These are phyloP conservation scores for Dothideomycetes sp. DNA, from an alignment of 2,329 filamentous ascomycete species.

Conservation along the genomic window DNA sequence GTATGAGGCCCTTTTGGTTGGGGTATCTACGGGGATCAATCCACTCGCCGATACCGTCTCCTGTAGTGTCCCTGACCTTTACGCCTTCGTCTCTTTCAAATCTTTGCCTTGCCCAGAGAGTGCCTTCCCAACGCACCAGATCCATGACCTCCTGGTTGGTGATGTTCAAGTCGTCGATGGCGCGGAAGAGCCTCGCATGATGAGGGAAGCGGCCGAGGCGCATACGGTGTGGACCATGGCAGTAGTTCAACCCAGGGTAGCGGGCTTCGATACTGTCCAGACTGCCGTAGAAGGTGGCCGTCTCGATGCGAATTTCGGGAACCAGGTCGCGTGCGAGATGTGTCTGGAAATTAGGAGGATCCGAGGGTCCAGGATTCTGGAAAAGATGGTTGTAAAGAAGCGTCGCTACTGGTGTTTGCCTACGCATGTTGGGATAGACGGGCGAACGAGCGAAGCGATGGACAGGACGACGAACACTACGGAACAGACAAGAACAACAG, in stretches of 20 bases:
- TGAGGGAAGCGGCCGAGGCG: constrained; percentile 69
- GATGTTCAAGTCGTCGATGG: constrained; percentile 61
- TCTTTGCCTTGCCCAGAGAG: constrained; percentile 71
- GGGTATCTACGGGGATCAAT: constrained; percentile 36
- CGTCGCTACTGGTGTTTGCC: constrained; percentile 57
- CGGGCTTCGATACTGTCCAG: constrained; percentile 72
- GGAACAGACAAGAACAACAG: too few relatives aligned
- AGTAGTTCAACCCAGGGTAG: constrained; percentile 74
- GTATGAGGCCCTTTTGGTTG: constrained; percentile 20
- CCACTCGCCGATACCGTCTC: constrained; percentile 58
- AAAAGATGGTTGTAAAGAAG: constrained; percentile 68
- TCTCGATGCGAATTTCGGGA: constrained; percentile 69
- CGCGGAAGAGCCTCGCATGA: constrained; percentile 66
- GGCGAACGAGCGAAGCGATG: background rate
- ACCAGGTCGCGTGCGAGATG: constrained; percentile 64
- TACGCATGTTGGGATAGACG: constrained; percentile 50
- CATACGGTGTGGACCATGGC: constrained; percentile 60
- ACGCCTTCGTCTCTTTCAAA: constrained; percentile 68
- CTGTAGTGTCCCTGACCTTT: constrained; percentile 60
- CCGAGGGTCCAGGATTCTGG: constrained; percentile 55
- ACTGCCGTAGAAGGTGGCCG: constrained; percentile 68
- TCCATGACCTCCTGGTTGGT: constrained; percentile 61
- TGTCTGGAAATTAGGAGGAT: constrained; percentile 62
- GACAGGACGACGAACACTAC: too few relatives aligned
- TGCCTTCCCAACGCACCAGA: constrained; percentile 75